These are phyloP conservation scores for Saussurea involucrata DNA, from an alignment of 129 eudicot genomes.

Conservation along the genomic window DNA sequence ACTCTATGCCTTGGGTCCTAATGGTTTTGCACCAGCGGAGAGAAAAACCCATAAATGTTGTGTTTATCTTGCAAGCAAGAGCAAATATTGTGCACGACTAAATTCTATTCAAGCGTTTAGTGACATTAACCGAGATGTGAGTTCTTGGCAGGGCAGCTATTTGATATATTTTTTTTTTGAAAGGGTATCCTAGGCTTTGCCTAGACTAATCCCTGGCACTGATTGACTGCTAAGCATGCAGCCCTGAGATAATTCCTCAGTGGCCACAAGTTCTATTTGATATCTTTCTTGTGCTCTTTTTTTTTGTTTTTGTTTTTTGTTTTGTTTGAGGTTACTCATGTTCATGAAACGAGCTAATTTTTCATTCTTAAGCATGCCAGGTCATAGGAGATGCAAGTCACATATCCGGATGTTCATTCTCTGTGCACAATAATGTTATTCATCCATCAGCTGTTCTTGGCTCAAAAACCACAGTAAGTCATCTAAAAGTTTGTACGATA, in stretches of 20 bases:
- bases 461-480: constrained; percentile 82
- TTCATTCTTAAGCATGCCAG: constrained; percentile 31
- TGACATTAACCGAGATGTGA: constrained; percentile 93
- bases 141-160: constrained; percentile 20
- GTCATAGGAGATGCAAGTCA: constrained; percentile 95
- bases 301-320: too few relatives aligned
- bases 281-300: not conserved
- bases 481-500: not conserved
- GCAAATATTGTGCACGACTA: constrained; percentile 80
- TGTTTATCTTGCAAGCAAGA: constrained; percentile 77
- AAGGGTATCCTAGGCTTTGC: too few relatives aligned
- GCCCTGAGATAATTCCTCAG: too few relatives aligned
- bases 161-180: too few relatives aligned
- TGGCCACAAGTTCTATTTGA: too few relatives aligned
- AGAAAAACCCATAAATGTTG: constrained; percentile 92
- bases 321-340: not conserved
- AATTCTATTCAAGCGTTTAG: constrained; percentile 81
- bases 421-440: constrained; percentile 79
- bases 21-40: constrained; percentile 46
- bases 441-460: constrained; percentile 91
- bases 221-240: too few relatives aligned
- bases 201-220: too few relatives aligned
- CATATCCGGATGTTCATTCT: constrained; percentile 73
- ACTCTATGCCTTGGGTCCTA: constrained; percentile 53
- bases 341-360: constrained; percentile 5